Evolutionary conservation across 805 yeast genomes (phyloP).

Genomic region (Ogataea thermomethanolica): DNA sequence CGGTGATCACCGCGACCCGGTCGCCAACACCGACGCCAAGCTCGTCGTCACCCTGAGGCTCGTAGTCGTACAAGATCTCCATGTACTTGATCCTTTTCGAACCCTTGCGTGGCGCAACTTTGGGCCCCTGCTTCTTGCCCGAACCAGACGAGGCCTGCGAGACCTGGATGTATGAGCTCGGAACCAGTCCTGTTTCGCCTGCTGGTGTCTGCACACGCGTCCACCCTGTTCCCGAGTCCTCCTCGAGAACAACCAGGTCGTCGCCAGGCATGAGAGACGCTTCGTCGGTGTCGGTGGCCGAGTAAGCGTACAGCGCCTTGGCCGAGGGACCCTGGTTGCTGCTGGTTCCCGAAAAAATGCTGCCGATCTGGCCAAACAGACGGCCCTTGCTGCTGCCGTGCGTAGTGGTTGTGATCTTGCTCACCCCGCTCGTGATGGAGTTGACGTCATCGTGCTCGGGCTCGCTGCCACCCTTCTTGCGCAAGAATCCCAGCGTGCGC

Average conservation of each 20-base stretch:
- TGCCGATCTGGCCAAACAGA: slow-evolving; percentile 27
- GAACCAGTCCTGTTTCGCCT: slow-evolving; percentile 71
- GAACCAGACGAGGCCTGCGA: slow-evolving; percentile 13
- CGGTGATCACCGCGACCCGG: slow-evolving; percentile 59
- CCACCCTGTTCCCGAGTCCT: slow-evolving; percentile 95
- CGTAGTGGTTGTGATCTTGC: slow-evolving; percentile 25
- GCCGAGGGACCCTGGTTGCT: slow-evolving; percentile 16
- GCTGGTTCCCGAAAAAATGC: slow-evolving; percentile 13
- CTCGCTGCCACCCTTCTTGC: slow-evolving; percentile 18
- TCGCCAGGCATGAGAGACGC: slow-evolving; percentile 60
- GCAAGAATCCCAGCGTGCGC: slow-evolving; percentile 45
- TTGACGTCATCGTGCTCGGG: slow-evolving; percentile 24
- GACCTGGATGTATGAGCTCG: slow-evolving; percentile 70
- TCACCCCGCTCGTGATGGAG: slow-evolving; percentile 28
- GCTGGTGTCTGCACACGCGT: slow-evolving; percentile 52
- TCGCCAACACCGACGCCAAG: slow-evolving; percentile 72
- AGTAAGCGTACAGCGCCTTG: slow-evolving; percentile 61
- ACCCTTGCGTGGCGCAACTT: slow-evolving; percentile 69
- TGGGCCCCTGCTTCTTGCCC: slow-evolving; percentile 58
- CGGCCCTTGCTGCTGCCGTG: slow-evolving; percentile 23
- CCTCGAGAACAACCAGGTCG: slow-evolving; percentile 49
- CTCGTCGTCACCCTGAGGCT: slow-evolving; percentile 79
- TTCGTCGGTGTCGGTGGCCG: slow-evolving; percentile 75
- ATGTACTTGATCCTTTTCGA: slow-evolving; percentile 61
- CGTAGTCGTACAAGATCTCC: slow-evolving; percentile 71